Percentiles rank a stretch among this genome's conserved stretches.
phyloP scores from a whole-genome alignment of 2,329 filamentous ascomycete species.

The Pestalotiopsis sp. region DNA sequence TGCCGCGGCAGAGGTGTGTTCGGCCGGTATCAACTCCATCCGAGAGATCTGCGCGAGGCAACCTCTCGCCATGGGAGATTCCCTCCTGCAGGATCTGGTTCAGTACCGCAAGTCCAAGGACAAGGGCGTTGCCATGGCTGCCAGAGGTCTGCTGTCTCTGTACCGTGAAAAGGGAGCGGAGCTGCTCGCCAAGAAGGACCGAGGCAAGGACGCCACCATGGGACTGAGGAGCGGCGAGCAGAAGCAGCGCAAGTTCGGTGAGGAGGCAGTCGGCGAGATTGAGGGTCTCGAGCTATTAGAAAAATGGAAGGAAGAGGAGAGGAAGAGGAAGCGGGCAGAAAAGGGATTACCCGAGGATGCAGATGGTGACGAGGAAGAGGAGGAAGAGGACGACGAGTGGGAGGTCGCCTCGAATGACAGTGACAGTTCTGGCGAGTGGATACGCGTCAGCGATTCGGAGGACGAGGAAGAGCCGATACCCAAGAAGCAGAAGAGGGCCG shows the following conservation, averaged over 20 bases:
- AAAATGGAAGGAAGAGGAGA: constrained; percentile 91
- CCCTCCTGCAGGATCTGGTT: constrained; percentile 90
- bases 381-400: constrained; percentile 57
- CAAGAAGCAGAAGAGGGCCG: constrained; percentile 61
- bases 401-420: constrained; percentile 61
- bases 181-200: constrained; percentile 83
- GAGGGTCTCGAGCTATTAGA: constrained; percentile 90
- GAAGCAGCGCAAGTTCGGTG: constrained; percentile 78
- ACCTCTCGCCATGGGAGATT: constrained; percentile 94
- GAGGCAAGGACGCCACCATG: constrained; percentile 89
- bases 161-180: constrained; percentile 91
- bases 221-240: constrained; percentile 74
- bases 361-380: constrained; percentile 59
- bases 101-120: constrained; percentile 97
- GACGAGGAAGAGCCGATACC: constrained; percentile 71
- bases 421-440: constrained; percentile 83
- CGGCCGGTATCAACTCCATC: constrained; percentile 91
- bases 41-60: constrained; percentile 91
- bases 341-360: constrained; percentile 65
- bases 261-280: constrained; percentile 77
- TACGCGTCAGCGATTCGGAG: constrained; percentile 82
- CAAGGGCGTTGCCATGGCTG: constrained; percentile 98
- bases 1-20: constrained; percentile 83
- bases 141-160: constrained; percentile 84
- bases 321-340: constrained; percentile 69